These are phyloP conservation scores for Pistacia integerrima DNA, from an alignment of 345 rosid genomes.

Conservation along the genomic window DNA sequence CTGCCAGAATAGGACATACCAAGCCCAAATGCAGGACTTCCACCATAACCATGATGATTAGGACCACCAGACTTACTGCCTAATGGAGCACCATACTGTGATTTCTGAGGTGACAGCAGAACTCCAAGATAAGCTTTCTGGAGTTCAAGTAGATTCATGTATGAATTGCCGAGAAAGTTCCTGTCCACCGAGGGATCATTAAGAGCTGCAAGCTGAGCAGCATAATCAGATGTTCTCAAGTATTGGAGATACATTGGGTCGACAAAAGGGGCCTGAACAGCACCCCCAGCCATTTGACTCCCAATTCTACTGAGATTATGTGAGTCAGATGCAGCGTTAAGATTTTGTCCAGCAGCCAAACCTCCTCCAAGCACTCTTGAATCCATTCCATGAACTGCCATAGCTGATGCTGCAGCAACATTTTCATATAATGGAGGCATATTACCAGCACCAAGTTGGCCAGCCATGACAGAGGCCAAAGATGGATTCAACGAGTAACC, in stretches of 20 bases:
- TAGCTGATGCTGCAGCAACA: conserved; percentile 61
- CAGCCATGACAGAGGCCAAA: conserved; percentile 57
- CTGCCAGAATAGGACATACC: conserved; percentile 72
- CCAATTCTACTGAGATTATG: conserved; percentile 46
- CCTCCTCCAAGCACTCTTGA: conserved; percentile 66
- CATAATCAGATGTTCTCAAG: conserved; percentile 52
- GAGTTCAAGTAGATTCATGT: conserved; percentile 59
- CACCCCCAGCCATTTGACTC: conserved; percentile 49
- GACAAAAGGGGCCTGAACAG: conserved; percentile 51
- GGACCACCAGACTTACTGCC: conserved; percentile 57
- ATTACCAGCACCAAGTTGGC: conserved; percentile 63
- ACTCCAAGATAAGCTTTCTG: conserved; percentile 67
- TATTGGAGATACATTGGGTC: conserved; percentile 76
- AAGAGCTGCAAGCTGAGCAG: conserved; percentile 51
- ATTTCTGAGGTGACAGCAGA: conserved; percentile 56
- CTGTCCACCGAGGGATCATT: conserved; percentile 52
- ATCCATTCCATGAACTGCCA: conserved; percentile 65
- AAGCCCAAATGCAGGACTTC: conserved; percentile 53
- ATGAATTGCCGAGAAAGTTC: conserved; percentile 52
- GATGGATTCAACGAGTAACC: conserved; percentile 63
- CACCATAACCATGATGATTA: conserved; percentile 60
- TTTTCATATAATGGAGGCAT: conserved; percentile 69
- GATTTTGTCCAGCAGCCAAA: conserved; percentile 47
- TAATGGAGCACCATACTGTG: conserved; percentile 50
- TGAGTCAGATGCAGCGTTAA: conserved; percentile 43